Evolutionary conservation across 805 yeast genomes (phyloP).

Genomic region (Pichia occidentalis): DNA sequence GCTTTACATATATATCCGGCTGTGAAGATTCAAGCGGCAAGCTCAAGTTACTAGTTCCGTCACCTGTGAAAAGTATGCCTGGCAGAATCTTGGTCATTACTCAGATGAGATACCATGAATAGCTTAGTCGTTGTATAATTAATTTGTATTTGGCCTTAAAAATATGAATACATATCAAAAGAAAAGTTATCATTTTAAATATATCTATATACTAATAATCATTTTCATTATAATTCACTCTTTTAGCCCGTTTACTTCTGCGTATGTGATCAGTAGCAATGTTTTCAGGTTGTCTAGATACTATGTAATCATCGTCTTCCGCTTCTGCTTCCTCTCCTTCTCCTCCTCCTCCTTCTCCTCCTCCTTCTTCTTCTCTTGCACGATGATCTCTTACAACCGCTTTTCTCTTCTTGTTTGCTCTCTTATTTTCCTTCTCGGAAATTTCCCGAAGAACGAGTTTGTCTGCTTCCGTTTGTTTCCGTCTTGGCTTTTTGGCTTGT

Average conservation of each 20-base stretch:
- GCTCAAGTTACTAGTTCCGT: slow-evolving; percentile 71
- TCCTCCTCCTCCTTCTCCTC: too few species aligned
- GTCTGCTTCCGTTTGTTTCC: not conserved
- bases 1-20: slow-evolving; percentile 60
- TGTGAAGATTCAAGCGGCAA: slow-evolving; percentile 65
- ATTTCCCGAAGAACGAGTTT: too few species aligned
- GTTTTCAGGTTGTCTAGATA: not conserved
- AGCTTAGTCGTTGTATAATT: slow-evolving; percentile 13
- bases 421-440: too few species aligned
- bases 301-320: too few species aligned
- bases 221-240: slow-evolving; percentile 10
- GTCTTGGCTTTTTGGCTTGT: not conserved
- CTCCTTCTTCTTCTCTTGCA: too few species aligned
- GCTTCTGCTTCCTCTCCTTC: too few species aligned
- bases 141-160: not conserved
- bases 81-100: slow-evolving; percentile 69
- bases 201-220: not conserved
- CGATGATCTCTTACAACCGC: too few species aligned
- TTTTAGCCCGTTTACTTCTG: slow-evolving; percentile 7
- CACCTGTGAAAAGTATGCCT: slow-evolving; percentile 76
- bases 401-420: too few species aligned
- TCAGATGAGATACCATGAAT: slow-evolving; percentile 76
- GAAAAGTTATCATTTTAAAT: not conserved
- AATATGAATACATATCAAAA: not conserved
- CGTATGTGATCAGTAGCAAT: not conserved